Evolutionary conservation across 371 early-diverging fungal species (phyloP), one percentile per base, ranked within the genome.

Genomic region (Mucor circinelloides): DNA sequence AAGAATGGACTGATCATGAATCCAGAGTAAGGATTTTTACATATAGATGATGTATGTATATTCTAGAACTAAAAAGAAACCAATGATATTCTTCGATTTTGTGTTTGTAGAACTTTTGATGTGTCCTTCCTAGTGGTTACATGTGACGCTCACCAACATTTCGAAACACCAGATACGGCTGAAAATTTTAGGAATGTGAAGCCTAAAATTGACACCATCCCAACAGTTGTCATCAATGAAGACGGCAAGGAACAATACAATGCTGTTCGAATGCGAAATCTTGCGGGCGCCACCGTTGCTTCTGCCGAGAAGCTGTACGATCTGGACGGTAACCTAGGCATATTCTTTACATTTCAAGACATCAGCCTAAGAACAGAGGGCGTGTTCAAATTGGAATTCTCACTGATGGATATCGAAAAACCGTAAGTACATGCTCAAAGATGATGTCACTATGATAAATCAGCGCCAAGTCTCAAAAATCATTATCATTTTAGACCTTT

Each of bases 311-410:
- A 89, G 36, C 82, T 94, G 8, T 73, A 77, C 12, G 87, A 89
- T 62, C 44, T 83, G 7, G 81, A 91, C 42, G 86, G 89, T 57
- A 77, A 88, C 28, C 83, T 85, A 28, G 92, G 92, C 12, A 89
- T 93, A 54, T 94, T 85, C 50, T 93, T 91, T 67, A 78, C 90
- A 46, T 93, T 93, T 71, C 89, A 86, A 62, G 93, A 93, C 52
- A 64, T 93, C 7, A 88, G 88, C 54, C 81, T 93, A 21, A 78
- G 93, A 40, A 85, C 85, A 17, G 87, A 89, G 64, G 93, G 93
- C 5, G 64, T 70, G 0, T 93, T 86, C 75, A 80, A 85, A 5
- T 78, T 93, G 3, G 80, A 80, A 59, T 91, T 91, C 68, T 81
- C 86, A 1, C 78, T 93, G 27, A 67, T 80, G 5, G 58, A 83